phyloP scores from a whole-genome alignment of 768 basidiomycete genomes.

The Tricholoma furcatifolium region DNA sequence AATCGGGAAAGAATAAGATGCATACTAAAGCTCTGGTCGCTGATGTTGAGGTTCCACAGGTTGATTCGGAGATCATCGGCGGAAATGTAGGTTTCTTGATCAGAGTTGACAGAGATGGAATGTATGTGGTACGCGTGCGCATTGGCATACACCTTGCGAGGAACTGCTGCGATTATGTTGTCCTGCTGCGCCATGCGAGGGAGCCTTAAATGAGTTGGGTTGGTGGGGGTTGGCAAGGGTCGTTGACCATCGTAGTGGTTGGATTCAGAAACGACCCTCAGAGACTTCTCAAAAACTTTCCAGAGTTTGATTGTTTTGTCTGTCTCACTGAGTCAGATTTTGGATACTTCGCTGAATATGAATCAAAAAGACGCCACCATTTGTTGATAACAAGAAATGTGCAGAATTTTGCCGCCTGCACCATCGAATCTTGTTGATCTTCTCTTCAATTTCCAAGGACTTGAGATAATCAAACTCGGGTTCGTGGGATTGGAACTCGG shows the following conservation, averaged over 20 bases:
- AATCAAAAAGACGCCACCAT: conserved; percentile 57
- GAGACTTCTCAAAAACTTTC: conserved; percentile 99
- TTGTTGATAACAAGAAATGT: conserved; percentile 95
- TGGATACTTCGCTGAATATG: background rate
- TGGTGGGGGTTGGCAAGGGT: conserved; percentile 60
- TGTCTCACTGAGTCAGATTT: conserved; percentile 30
- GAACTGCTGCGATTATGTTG: conserved; percentile 97
- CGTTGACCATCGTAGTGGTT: conserved; percentile 86
- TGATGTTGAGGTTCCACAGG: conserved; percentile 97
- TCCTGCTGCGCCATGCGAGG: conserved; percentile 94
- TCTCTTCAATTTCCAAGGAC: conserved; percentile 99
- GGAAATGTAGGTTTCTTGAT: conserved; percentile 98
- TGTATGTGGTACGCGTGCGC: conserved; percentile 99
- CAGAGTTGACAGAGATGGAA: conserved; percentile 98
- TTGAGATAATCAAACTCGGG: conserved; percentile 99
- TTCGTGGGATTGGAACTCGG: conserved; percentile 99
- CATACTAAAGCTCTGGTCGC: conserved; percentile 98
- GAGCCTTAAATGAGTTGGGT: conserved; percentile 66
- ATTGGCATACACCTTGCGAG: conserved; percentile 98
- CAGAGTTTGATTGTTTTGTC: conserved; percentile 99
- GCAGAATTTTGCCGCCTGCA: conserved; percentile 97
- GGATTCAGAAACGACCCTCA: conserved; percentile 95
- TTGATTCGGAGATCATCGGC: conserved; percentile 99
- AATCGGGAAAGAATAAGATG: conserved; percentile 15
- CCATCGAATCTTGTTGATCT: conserved; percentile 99